Conservation (phyloP, 164 flowering plant genomes). For the Chimonanthus praecox region DNA sequence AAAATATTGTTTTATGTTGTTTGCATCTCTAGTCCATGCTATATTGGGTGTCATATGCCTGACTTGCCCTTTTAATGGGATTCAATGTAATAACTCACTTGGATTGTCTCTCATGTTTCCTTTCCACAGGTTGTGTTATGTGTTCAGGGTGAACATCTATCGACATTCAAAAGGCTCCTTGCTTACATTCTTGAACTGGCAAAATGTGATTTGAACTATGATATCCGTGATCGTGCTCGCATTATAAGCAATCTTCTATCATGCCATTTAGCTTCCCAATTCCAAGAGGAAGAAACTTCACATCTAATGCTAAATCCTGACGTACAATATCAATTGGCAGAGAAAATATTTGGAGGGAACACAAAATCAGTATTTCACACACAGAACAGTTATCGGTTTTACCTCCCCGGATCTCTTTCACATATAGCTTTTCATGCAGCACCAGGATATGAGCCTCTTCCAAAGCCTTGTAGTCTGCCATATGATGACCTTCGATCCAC, state of each 20-base stretch:
- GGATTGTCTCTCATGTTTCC: background rate
- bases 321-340: slow-evolving; percentile 29
- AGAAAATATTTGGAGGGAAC: slow-evolving; percentile 40
- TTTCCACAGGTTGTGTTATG: slow-evolving; percentile 53
- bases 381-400: slow-evolving; percentile 43
- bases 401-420: slow-evolving; percentile 98
- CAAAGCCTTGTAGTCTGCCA: slow-evolving; percentile 70
- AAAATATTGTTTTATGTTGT: too few relatives aligned
- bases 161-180: slow-evolving; percentile 30
- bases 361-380: slow-evolving; percentile 23
- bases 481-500: slow-evolving; percentile 26
- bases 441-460: slow-evolving; percentile 96
- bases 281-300: slow-evolving; percentile 23
- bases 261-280: slow-evolving; percentile 22
- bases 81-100: background rate
- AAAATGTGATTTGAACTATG: slow-evolving; percentile 70
- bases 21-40: too few relatives aligned
- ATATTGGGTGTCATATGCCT: too few relatives aligned
- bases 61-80: too few relatives aligned
- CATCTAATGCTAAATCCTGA: slow-evolving; percentile 19
- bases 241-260: slow-evolving; percentile 47
- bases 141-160: slow-evolving; percentile 43
- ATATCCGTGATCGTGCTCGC: slow-evolving; percentile 85
- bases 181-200: slow-evolving; percentile 76
- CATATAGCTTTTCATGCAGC: slow-evolving; percentile 96